A percentile compares a stretch with the other conserved stretches of the same genome.
Evolutionary conservation across 345 rosid genomes (phyloP).

Genomic region (Salix brachista): DNA sequence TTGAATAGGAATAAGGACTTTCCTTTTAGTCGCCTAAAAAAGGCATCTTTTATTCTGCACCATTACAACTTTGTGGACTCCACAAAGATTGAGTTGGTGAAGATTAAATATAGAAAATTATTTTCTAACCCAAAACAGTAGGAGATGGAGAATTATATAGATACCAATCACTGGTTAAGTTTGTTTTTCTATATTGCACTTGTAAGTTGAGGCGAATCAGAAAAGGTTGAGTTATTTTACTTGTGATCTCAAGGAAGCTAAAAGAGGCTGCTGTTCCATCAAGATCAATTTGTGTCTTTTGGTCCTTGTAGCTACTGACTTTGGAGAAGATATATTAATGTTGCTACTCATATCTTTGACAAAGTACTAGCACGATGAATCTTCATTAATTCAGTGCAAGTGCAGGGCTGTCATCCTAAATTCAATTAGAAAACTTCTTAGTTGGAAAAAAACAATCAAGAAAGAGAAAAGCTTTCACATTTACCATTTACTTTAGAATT

Average conservation of each 20-base stretch:
- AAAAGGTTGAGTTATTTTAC: background rate
- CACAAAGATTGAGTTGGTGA: background rate
- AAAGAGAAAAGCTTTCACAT: background rate
- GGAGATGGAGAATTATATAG: background rate
- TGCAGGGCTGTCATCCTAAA: background rate
- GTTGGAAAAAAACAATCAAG: background rate
- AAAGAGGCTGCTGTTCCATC: background rate
- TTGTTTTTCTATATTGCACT: background rate
- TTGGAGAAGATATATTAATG: background rate
- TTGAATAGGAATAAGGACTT: background rate
- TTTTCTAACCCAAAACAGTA: background rate
- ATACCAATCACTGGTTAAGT: background rate
- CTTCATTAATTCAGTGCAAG: background rate
- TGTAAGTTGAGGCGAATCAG: background rate
- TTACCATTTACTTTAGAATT: background rate
- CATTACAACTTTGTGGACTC: background rate
- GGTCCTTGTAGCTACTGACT: background rate
- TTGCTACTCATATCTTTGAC: background rate
- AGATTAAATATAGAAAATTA: background rate
- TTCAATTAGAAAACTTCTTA: background rate
- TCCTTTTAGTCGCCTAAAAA: background rate
- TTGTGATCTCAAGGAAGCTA: background rate
- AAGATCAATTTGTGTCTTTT: background rate
- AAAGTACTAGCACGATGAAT: background rate
- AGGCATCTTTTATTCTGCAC: background rate